These are phyloP conservation scores for Parascedosporium putredinis DNA, from an alignment of 2,329 filamentous ascomycete species.

Conservation along the genomic window DNA sequence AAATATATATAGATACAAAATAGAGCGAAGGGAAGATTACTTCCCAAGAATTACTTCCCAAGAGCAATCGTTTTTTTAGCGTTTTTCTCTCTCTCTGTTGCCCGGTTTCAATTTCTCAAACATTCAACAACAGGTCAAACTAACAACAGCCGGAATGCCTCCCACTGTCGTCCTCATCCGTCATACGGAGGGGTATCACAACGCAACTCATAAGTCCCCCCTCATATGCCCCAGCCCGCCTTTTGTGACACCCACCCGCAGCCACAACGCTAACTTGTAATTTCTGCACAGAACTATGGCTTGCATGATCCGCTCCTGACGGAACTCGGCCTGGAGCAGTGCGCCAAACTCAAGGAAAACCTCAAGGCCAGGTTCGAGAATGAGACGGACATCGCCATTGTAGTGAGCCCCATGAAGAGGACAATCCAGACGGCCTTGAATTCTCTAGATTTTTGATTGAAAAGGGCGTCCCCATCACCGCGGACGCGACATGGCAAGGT, in stretches of 20 bases:
- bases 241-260: not conserved
- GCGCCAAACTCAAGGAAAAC: constrained; percentile 29
- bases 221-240: too few species aligned
- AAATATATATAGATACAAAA: too few species aligned
- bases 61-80: too few species aligned
- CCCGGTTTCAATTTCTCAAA: not conserved
- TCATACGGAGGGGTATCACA: constrained; percentile 67
- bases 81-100: too few species aligned
- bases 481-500: constrained; percentile 58
- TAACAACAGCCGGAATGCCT: too few species aligned
- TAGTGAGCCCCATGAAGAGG: constrained; percentile 55
- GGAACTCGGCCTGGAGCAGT: constrained; percentile 38
- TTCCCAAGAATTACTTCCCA: too few species aligned
- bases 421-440: constrained; percentile 54
- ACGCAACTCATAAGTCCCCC: constrained; percentile 35
- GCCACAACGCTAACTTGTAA: constrained; percentile 15
- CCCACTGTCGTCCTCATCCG: constrained; percentile 69
- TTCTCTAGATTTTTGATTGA: constrained; percentile 48
- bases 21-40: too few species aligned
- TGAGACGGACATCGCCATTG: constrained; percentile 34
- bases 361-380: constrained; percentile 28
- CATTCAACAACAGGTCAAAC: not conserved
- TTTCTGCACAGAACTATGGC: constrained; percentile 32
- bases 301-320: constrained; percentile 42
- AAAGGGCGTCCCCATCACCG: constrained; percentile 40